phyloP scores from a whole-genome alignment of 768 basidiomycete genomes.

The Lactarius vividus region DNA sequence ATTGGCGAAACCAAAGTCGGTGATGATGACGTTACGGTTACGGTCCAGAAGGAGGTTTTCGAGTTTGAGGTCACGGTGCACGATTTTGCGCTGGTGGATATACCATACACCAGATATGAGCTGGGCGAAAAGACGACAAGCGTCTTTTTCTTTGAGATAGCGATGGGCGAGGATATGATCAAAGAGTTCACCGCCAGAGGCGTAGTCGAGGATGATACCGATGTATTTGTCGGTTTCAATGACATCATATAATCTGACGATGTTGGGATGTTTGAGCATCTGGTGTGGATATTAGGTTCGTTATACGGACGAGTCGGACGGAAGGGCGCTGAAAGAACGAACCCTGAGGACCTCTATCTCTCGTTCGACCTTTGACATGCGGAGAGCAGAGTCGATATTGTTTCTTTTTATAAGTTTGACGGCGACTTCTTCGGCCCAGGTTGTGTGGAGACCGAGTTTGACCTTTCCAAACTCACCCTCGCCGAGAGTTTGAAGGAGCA shows the following conservation, averaged over 20 bases:
- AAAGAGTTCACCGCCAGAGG: slow-evolving; percentile 96
- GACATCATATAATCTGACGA: slow-evolving; percentile 96
- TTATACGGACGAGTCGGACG: slow-evolving; percentile 15
- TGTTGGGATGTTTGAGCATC: slow-evolving; percentile 96
- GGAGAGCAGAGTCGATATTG: slow-evolving; percentile 80
- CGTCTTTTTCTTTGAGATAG: slow-evolving; percentile 92
- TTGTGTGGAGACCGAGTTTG: slow-evolving; percentile 91
- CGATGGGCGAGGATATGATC: slow-evolving; percentile 98
- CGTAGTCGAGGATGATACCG: slow-evolving; percentile 98
- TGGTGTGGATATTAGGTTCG: slow-evolving; percentile 34
- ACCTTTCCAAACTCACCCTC: slow-evolving; percentile 99
- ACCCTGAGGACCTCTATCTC: slow-evolving; percentile 98
- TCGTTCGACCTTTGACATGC: slow-evolving; percentile 93
- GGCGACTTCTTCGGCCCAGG: slow-evolving; percentile 97
- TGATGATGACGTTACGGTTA: slow-evolving; percentile 97
- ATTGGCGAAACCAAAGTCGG: slow-evolving; percentile 99
- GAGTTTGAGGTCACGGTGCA: slow-evolving; percentile 98
- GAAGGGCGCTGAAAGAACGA: slow-evolving; percentile 34
- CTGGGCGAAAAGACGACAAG: slow-evolving; percentile 94
- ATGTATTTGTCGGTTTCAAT: slow-evolving; percentile 99
- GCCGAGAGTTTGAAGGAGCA: slow-evolving; percentile 92
- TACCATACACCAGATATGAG: slow-evolving; percentile 99
- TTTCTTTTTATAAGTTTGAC: slow-evolving; percentile 95
- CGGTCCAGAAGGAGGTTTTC: slow-evolving; percentile 97
- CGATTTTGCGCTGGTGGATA: slow-evolving; percentile 98